Base-by-base conservation (phyloP, 2,329 filamentous ascomycete genomes). In the Beauveria australis region DNA sequence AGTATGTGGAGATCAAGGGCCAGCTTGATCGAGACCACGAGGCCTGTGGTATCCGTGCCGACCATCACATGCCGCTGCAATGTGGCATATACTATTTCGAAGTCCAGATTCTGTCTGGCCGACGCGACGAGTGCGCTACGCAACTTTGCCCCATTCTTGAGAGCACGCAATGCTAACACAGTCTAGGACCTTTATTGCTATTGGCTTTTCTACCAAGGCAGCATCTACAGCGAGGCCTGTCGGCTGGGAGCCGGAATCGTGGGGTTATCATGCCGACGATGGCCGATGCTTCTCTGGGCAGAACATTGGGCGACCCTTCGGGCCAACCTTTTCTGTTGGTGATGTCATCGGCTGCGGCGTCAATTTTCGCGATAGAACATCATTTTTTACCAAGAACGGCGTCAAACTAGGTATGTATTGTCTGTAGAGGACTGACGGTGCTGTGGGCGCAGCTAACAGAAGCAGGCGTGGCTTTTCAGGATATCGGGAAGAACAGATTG, bases 51-150 rank as follows among this genome's bases (percentile, higher is more conserved):
- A 86, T 96, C 61, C 86, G 94, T 60, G 85, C 92, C 30, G 89
- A 99, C 72, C 81, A 92, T 71, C 84, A 87, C 53, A 97, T 97
- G 85, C 92, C 94, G 4, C 81, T 86, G 41, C 89, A 96, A 69
- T 94, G 90, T 66, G 94, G 94, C 2, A 88, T 99, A 62, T 99
- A 96, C 73, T 99, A 99, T 72, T 99, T 86, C 70, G 94, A 99
- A 71, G 80, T 88, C 26, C 75, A 75, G 18, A 76, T 85, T 53
- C 61, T 81, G 28, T 74, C 76, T 18, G 78, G 75, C 57, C 81
- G 79, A 68, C 74, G 75, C 64, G 80, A 83, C 48, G 82, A 85
- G 81, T 85, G 75, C 59, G 81, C 79, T 46, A n/a, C 3, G 24
- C 53, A 44, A 5, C 10, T 3, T 7, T 51, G 16, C 9, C 16